phyloP scores from a whole-genome alignment of 2,329 filamentous ascomycete species.

The Calonectria henricotiae region DNA sequence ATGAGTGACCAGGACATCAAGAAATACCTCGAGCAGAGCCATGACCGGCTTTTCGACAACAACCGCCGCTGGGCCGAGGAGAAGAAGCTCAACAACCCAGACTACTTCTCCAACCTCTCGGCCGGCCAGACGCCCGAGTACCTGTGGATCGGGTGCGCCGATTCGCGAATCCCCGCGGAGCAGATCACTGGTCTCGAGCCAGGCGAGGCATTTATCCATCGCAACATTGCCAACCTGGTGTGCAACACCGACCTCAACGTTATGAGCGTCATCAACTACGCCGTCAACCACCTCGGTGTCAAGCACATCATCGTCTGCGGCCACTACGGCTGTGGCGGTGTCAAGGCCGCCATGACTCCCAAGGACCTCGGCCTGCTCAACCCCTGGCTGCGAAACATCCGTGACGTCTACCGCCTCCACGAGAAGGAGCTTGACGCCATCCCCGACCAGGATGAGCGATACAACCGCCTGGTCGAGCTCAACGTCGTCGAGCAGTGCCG shows the following conservation, averaged over 20 bases:
- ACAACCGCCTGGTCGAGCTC: conserved; percentile 84
- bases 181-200: conserved; percentile 86
- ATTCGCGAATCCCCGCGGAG: conserved; percentile 93
- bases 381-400: conserved; percentile 82
- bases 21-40: conserved; percentile 74
- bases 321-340: conserved; percentile 84
- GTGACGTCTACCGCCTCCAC: conserved; percentile 81
- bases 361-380: conserved; percentile 81
- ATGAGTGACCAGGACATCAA: conserved; percentile 64
- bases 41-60: conserved; percentile 79
- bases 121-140: conserved; percentile 80
- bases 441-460: conserved; percentile 72
- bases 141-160: conserved; percentile 92
- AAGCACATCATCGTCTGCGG: conserved; percentile 87
- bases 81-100: conserved; percentile 72
- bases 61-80: conserved; percentile 78
- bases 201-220: conserved; percentile 95
- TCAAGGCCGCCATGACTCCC: conserved; percentile 82
- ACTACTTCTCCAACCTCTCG: conserved; percentile 77
- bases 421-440: conserved; percentile 80
- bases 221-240: conserved; percentile 94
- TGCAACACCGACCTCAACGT: conserved; percentile 85
- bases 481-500: conserved; percentile 87
- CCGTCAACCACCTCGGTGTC: conserved; percentile 84
- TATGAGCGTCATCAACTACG: conserved; percentile 89